Conservation (phyloP, 305 asterid species). For the Withania somnifera region DNA sequence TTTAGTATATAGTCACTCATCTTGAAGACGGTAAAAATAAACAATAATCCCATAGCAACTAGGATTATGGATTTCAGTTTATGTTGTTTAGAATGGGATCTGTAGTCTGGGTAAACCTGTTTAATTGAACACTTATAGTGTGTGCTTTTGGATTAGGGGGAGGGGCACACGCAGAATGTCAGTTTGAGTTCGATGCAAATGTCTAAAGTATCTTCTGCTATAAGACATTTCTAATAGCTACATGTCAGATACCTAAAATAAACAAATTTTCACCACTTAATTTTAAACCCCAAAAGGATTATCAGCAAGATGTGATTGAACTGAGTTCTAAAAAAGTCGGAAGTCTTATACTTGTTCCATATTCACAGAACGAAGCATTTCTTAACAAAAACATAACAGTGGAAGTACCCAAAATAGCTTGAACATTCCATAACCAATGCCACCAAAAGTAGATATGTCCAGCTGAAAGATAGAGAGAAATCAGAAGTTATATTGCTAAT, state of each 20-base stretch:
- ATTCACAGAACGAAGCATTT: neutral
- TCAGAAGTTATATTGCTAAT: conserved; percentile 4
- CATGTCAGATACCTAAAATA: neutral
- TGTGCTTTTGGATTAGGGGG: neutral
- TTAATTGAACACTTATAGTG: neutral
- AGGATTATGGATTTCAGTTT: neutral
- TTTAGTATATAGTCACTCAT: neutral
- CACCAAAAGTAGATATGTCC: neutral
- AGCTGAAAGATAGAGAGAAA: neutral
- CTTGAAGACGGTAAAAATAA: neutral
- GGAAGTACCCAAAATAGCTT: neutral
- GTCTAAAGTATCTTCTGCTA: neutral
- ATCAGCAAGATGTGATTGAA: neutral
- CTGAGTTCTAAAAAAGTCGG: neutral
- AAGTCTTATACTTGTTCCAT: neutral
- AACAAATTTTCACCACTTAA: neutral
- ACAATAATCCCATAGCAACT: neutral
- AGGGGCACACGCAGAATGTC: neutral
- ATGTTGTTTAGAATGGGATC: too few species aligned
- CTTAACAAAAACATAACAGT: neutral
- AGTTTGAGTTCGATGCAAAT: neutral
- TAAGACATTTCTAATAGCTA: neutral
- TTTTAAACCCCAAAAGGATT: neutral
- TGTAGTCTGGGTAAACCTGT: neutral
- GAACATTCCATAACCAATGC: neutral